Base-by-base conservation (phyloP, 2,329 filamentous ascomycete species). In the Fusarium hainanense region DNA sequence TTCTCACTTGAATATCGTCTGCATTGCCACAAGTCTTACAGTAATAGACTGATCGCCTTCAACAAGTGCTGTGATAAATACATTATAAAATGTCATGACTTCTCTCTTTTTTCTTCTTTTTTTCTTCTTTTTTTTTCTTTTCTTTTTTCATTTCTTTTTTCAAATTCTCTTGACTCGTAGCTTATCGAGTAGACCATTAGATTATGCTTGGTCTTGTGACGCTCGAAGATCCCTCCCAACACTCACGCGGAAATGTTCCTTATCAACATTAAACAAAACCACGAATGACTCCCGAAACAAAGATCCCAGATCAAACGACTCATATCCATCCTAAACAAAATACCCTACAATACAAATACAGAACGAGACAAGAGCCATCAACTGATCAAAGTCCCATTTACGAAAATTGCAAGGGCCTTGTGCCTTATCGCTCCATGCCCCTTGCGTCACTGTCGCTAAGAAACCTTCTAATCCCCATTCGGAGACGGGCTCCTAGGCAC, bases 371-470 rank as follows among this genome's bases (percentile, higher is more conserved):
- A 52, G 25, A 16, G 18, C 18, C 34, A 71, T 70, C 68, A 69
- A 69, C 52, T 70, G 68, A 71, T 60, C 55, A 34, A 27, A 65
- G 34, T n/a, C 56, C 54, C 59, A 52, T 51, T 41, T 13, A 27
- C 23, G 11, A 27, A n/a, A 18, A n/a, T 42, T 41, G 23, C 47
- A 61, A 47, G 47, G 55, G 40, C 48, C 56, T 28, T 25, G 14
- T 34, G 43, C 43, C 54, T 56, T 67, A 57, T 69, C 51, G 40
- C 55, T 56, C 40, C 42, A 47, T 41, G 16, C 43, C 48, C 52
- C 51, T 71, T 71, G 68, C 68, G 68, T 71, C 68, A 71, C 68
- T 25, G 28, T 66, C 63, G 54, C 50, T 51, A 49, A 54, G 54
- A 43, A 54, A 40, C 54, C 42, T 67, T 41, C 67, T 70, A 70